These are phyloP conservation scores for Sphaerulina populicola DNA, from an alignment of 2,329 filamentous ascomycete genomes.

Conservation along the genomic window DNA sequence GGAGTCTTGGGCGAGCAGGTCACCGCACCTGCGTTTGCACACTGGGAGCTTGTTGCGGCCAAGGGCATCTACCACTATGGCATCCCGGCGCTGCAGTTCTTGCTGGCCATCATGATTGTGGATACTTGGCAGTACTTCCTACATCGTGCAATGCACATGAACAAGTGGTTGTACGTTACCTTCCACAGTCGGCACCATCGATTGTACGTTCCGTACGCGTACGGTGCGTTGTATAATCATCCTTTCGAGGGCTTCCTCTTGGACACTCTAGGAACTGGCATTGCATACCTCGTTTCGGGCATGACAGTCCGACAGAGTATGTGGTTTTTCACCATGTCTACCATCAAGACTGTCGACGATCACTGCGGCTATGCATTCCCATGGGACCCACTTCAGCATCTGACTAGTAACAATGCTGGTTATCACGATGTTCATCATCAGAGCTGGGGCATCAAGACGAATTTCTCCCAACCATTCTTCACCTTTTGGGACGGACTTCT, in stretches of 20 bases:
- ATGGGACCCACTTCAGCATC: slow-evolving; percentile 84
- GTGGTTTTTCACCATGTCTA: slow-evolving; percentile 79
- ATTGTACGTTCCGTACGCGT: slow-evolving; percentile 94
- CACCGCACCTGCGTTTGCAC: slow-evolving; percentile 62
- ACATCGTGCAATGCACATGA: slow-evolving; percentile 93
- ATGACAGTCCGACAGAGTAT: slow-evolving; percentile 84
- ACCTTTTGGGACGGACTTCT: slow-evolving; percentile 86
- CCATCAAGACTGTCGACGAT: slow-evolving; percentile 94
- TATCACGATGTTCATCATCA: slow-evolving; percentile 99
- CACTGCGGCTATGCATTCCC: slow-evolving; percentile 95
- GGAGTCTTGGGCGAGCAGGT: slow-evolving; percentile 44
- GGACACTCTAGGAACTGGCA: slow-evolving; percentile 77
- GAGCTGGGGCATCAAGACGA: slow-evolving; percentile 97
- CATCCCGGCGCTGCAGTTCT: slow-evolving; percentile 70
- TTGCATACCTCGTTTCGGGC: slow-evolving; percentile 71
- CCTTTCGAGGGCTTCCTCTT: slow-evolving; percentile 88
- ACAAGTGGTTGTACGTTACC: slow-evolving; percentile 88
- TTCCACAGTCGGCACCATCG: slow-evolving; percentile 95
- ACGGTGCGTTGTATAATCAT: slow-evolving; percentile 94
- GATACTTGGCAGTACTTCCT: slow-evolving; percentile 99
- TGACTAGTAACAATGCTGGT: slow-evolving; percentile 89
- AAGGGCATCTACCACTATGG: slow-evolving; percentile 70
- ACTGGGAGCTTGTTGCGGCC: slow-evolving; percentile 70
- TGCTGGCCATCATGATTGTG: slow-evolving; percentile 63
- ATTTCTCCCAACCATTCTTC: slow-evolving; percentile 77